Conservation (phyloP, 2,329 filamentous ascomycete genomes). For the Zymoseptoria ardabiliae region DNA sequence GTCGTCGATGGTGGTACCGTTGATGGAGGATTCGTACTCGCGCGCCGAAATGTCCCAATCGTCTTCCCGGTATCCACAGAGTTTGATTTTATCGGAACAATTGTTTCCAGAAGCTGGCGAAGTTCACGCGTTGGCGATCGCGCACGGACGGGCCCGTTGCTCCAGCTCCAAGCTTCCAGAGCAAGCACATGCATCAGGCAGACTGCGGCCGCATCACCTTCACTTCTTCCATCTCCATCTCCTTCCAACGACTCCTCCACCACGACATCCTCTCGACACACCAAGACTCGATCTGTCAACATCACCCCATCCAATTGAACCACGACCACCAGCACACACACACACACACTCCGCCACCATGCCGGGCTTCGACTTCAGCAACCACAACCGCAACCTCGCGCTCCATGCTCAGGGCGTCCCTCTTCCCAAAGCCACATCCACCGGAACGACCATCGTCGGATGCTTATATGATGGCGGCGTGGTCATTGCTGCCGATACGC, state of each 20-base stretch:
- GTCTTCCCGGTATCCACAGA: neutral
- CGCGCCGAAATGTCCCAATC: neutral
- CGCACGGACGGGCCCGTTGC: neutral
- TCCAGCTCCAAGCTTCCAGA: neutral
- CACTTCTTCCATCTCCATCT: neutral
- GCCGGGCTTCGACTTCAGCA: conserved; percentile 98
- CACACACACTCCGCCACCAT: conserved; percentile 43
- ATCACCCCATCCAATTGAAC: neutral
- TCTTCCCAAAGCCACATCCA: conserved; percentile 94
- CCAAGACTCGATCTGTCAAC: neutral
- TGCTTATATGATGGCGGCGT: conserved; percentile 95
- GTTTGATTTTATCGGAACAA: too few species aligned
- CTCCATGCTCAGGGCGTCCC: conserved; percentile 91
- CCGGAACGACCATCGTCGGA: conserved; percentile 96
- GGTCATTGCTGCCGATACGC: conserved; percentile 96
- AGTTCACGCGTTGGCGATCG: neutral
- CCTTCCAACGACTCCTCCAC: neutral
- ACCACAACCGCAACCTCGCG: conserved; percentile 98
- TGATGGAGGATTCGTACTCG: neutral
- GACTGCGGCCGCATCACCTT: neutral
- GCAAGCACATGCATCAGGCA: neutral
- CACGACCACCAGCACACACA: conserved; percentile 1
- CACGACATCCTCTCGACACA: neutral
- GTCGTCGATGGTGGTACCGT: neutral
- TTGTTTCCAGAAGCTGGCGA: neutral